Evolutionary conservation across 202 grass and related monocot species (phyloP).

Genomic region (Digitaria exilis): DNA sequence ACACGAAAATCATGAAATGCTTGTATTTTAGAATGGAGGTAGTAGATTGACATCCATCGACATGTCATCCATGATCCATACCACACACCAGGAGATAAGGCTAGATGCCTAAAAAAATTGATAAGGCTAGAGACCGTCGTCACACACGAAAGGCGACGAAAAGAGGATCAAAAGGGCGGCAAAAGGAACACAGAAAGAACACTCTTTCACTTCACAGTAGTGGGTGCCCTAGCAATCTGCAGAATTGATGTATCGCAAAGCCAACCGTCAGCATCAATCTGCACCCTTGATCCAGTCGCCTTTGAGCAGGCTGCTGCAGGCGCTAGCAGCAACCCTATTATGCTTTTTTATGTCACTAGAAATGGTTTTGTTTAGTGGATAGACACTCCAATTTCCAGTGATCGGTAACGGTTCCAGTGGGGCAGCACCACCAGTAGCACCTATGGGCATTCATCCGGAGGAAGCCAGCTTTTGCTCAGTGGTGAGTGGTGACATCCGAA

Average conservation of each 20-base stretch:
- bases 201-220: neutral
- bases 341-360: neutral
- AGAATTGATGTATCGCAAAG: neutral
- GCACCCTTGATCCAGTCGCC: neutral
- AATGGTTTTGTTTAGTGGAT: conserved; percentile 3
- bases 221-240: neutral
- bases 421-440: neutral
- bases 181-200: neutral
- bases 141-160: neutral
- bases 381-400: neutral
- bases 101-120: too few species aligned
- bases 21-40: too few species aligned
- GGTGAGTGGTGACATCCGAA: neutral
- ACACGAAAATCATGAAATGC: too few species aligned
- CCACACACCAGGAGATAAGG: neutral
- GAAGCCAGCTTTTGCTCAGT: neutral
- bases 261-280: neutral
- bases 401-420: too few species aligned
- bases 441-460: neutral
- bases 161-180: neutral
- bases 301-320: neutral
- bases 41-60: neutral
- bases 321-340: neutral
- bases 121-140: conserved; percentile 11
- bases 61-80: neutral